A percentile compares a stretch with the other conserved stretches of the same genome.
Evolutionary conservation across 441 rosid species (phyloP).

Genomic region (Theobroma grandiflorum): DNA sequence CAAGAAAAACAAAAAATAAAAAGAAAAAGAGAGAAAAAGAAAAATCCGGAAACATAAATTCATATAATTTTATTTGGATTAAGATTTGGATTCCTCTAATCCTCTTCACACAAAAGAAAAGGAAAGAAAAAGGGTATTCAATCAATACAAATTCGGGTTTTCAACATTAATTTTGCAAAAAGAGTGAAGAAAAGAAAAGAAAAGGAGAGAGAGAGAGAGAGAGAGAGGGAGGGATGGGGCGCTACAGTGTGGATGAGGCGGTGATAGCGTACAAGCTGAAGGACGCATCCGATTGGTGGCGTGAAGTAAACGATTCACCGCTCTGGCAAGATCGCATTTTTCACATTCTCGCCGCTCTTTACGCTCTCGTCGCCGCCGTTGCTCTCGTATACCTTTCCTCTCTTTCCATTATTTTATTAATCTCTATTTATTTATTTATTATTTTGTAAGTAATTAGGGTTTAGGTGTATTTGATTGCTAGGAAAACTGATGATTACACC

Average conservation of each 20-base stretch:
- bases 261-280: constrained; percentile 48
- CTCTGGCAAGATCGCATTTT: constrained; percentile 91
- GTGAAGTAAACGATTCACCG: constrained; percentile 62
- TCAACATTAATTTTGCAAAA: background rate
- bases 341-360: constrained; percentile 68
- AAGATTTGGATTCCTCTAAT: background rate
- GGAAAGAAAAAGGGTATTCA: background rate
- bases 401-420: background rate
- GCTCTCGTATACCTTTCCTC: constrained; percentile 59
- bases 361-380: constrained; percentile 71
- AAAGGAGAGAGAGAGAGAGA: constrained; percentile 12
- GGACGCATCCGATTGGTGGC: constrained; percentile 79
- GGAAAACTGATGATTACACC: background rate
- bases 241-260: constrained; percentile 41
- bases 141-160: constrained; percentile 16
- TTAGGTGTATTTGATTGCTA: background rate
- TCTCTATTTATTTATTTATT: background rate
- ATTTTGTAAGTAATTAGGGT: background rate
- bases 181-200: too few species aligned
- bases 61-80: background rate
- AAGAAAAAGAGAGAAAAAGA: background rate
- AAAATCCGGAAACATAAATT: background rate
- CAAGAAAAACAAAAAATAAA: background rate
- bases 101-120: background rate
- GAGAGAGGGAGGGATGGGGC: constrained; percentile 32